phyloP scores from a whole-genome alignment of 805 yeast genomes.

The Nakazawaea wyomingensis region DNA sequence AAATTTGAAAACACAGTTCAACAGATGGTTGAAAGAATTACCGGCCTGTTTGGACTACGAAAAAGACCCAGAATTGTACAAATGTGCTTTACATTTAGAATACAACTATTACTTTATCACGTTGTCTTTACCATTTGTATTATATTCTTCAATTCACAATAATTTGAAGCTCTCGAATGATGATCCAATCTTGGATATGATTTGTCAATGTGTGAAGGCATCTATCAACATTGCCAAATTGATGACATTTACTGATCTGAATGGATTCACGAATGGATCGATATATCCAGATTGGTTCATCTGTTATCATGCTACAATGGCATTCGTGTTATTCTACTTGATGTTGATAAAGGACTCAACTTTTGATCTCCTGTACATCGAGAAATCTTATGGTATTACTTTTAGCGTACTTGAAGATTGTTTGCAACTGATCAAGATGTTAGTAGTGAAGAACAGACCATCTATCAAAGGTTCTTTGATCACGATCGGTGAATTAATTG shows the following conservation, averaged over 20 bases:
- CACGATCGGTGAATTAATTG: slow-evolving; percentile 10
- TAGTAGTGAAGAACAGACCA: slow-evolving; percentile 5
- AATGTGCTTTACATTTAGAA: background rate
- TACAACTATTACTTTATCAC: slow-evolving; percentile 13
- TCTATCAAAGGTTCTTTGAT: slow-evolving; percentile 1
- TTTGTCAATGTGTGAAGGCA: slow-evolving; percentile 13
- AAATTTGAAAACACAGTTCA: slow-evolving; percentile 8
- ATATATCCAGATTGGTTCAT: slow-evolving; percentile 15
- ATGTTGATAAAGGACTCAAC: background rate
- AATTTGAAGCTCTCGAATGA: slow-evolving; percentile 4
- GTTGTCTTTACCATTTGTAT: slow-evolving; percentile 9
- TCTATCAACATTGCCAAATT: slow-evolving; percentile 12
- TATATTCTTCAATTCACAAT: slow-evolving; percentile 8
- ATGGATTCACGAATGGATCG: slow-evolving; percentile 16
- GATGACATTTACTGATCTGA: slow-evolving; percentile 5
- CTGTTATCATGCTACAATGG: slow-evolving; percentile 16
- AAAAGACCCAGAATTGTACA: slow-evolving; percentile 3
- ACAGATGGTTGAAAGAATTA: slow-evolving; percentile 7
- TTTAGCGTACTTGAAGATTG: background rate
- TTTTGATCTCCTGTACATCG: slow-evolving; percentile 4
- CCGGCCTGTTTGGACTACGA: slow-evolving; percentile 1
- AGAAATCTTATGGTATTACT: slow-evolving; percentile 6
- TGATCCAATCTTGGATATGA: slow-evolving; percentile 11
- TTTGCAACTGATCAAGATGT: slow-evolving; percentile 5
- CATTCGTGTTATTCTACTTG: slow-evolving; percentile 13